Evolutionary conservation across 2,329 filamentous ascomycete genomes (phyloP).

Genomic region (Pezizomycotina sp.): DNA sequence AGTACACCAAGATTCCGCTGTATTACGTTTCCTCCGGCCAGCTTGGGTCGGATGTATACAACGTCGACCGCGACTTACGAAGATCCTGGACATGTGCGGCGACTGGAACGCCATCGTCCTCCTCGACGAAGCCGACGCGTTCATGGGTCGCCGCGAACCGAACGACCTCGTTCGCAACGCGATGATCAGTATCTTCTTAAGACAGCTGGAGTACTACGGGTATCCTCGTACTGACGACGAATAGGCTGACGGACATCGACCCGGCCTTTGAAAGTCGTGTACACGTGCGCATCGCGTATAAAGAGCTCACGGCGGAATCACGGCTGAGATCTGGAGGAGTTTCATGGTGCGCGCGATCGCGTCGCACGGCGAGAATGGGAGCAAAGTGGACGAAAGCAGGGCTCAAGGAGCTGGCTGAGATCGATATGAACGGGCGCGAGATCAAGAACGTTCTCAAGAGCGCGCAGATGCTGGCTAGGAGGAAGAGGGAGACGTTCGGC

Average conservation of each 20-base stretch:
- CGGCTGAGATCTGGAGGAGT: conserved; percentile 63
- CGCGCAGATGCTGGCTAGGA: conserved; percentile 31
- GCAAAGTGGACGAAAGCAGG: conserved; percentile 51
- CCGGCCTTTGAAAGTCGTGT: conserved; percentile 78
- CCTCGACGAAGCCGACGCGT: conserved; percentile 71
- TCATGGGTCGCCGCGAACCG: conserved; percentile 65
- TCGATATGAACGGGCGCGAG: conserved; percentile 51
- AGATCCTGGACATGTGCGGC: conserved; percentile 65
- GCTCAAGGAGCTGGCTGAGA: conserved; percentile 47
- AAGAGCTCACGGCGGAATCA: conserved; percentile 56
- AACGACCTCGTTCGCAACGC: conserved; percentile 74
- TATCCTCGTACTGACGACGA: conserved; percentile 78
- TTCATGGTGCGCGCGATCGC: conserved; percentile 57
- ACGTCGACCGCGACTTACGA: conserved; percentile 63
- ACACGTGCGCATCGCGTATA: conserved; percentile 67
- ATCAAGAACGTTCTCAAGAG: conserved; percentile 35
- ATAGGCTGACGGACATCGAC: conserved; percentile 63
- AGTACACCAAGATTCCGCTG: conserved; percentile 25
- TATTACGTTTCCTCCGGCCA: conserved; percentile 44
- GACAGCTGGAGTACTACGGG: conserved; percentile 78
- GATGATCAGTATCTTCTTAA: conserved; percentile 70
- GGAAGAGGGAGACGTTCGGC: no score
- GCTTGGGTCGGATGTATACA: conserved; percentile 58
- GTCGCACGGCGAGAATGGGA: conserved; percentile 42
- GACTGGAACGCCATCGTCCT: conserved; percentile 67